Conservation (phyloP, 305 asterid species). For the Rubia tinctorum region DNA sequence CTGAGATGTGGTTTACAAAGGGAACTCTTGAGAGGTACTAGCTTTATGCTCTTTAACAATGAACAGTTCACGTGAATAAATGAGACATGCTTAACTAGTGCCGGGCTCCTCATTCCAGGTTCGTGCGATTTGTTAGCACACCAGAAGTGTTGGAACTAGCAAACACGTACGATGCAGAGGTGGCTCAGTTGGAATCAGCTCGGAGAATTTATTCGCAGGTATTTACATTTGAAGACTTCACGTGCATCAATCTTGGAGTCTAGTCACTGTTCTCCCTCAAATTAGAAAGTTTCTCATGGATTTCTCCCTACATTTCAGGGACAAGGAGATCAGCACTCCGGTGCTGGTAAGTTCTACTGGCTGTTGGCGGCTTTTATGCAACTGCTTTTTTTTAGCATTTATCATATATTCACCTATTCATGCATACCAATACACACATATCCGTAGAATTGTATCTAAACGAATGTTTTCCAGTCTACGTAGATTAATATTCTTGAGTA, state of each 20-base stretch:
- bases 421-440: not conserved
- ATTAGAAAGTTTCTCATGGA: slow-evolving; percentile 21
- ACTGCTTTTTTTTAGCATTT: not conserved
- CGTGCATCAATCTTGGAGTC: slow-evolving; percentile 13
- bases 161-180: slow-evolving; percentile 73
- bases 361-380: not conserved
- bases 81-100: slow-evolving; percentile 12
- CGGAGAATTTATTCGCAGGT: slow-evolving; percentile 82
- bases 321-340: slow-evolving; percentile 52
- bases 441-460: not conserved
- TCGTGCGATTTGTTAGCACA: slow-evolving; percentile 89
- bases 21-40: slow-evolving; percentile 93
- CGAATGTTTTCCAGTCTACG: not conserved
- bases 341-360: slow-evolving; percentile 35
- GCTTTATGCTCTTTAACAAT: slow-evolving; percentile 16
- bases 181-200: slow-evolving; percentile 94
- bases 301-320: slow-evolving; percentile 62
- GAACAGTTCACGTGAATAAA: slow-evolving; percentile 5
- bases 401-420: not conserved
- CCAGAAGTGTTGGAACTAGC: slow-evolving; percentile 88
- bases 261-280: slow-evolving; percentile 11
- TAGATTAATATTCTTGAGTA: not conserved
- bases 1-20: slow-evolving; percentile 86
- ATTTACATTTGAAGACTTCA: slow-evolving; percentile 15
- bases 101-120: slow-evolving; percentile 42